Evolutionary conservation across 441 rosid species (phyloP), one percentile per base, ranked within the genome.

Genomic region (California macrophylla): DNA sequence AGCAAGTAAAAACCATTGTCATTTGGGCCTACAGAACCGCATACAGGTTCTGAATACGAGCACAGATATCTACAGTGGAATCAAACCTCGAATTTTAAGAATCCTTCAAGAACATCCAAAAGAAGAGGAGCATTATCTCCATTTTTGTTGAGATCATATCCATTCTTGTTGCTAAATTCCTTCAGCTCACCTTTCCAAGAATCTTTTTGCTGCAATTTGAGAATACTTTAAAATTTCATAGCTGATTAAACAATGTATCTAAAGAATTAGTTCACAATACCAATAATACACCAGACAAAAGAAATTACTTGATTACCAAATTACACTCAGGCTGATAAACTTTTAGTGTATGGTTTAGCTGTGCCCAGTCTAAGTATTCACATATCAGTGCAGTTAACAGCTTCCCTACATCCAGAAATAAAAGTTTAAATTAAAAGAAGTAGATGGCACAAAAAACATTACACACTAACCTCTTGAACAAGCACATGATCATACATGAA

Each of bases 281-380:
- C 64, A 52, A 10, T 68, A 30, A 65, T 9, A 20, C 3, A 32
- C 28, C 64, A 68, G 62, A 30, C 13, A 32, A 69, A 68, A 63
- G 74, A 74, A 76, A 71, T 71, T 74, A 82, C 82, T 72, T 74
- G 77, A 89, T 88, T 94, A 94, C 99, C 99, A 92, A 80, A 87
- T 94, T 94, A 77, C 97, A 90, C 77, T 94, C 98, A 9, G 98
- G 98, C 73, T 78, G 89, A 85, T 86, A 94, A 34, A 92, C 97
- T 83, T 90, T 92, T 66, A 85, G 85, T 0, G 91, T 83, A 79
- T 92, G 98, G 72, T 90, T 92, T 10, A 92, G 94, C 64, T 94
- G 88, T 0, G 97, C 94, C 99, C 99, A 94, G 77, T 94, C 96
- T 74, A 92, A 82, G 81, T 92, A 92, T 78, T 94, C 99, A 69